Conservation (phyloP, 257 asterid genomes). For the Henckelia pumila region DNA sequence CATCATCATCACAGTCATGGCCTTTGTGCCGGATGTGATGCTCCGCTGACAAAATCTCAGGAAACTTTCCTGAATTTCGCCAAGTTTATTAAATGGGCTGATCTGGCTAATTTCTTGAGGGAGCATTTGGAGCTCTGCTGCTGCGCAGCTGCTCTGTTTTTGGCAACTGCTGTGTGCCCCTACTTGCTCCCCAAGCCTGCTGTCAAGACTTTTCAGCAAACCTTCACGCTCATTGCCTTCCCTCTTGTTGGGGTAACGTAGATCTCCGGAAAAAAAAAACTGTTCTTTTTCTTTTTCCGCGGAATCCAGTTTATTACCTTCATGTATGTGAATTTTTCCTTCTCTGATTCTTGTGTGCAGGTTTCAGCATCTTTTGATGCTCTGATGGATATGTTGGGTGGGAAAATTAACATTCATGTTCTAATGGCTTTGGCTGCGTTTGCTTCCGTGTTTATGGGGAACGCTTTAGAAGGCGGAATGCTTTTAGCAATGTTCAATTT, state of each 20-base stretch:
- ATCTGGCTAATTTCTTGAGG: conserved; percentile 64
- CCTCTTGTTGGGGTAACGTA: conserved; percentile 88
- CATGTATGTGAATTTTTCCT: background rate
- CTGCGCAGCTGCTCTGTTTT: conserved; percentile 68
- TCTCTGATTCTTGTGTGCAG: conserved; percentile 34
- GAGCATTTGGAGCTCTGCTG: conserved; percentile 91
- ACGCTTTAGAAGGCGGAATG: conserved; percentile 92
- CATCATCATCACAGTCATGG: conserved; percentile 29
- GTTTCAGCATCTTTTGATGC: conserved; percentile 91
- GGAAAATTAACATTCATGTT: conserved; percentile 88
- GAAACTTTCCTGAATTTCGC: conserved; percentile 59
- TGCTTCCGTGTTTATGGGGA: conserved; percentile 95
- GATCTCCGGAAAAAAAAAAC: background rate
- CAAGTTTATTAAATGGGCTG: conserved; percentile 56
- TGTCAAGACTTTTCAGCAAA: conserved; percentile 57
- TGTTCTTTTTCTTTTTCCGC: background rate
- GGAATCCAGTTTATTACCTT: background rate
- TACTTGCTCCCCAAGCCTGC: conserved; percentile 59
- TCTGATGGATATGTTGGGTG: conserved; percentile 73
- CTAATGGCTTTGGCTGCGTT: conserved; percentile 99
- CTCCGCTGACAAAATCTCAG: conserved; percentile 62
- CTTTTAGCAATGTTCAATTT: conserved; percentile 94
- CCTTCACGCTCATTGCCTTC: conserved; percentile 60
- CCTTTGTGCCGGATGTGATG: conserved; percentile 32
- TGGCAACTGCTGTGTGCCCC: conserved; percentile 76